phyloP scores from a whole-genome alignment of 2,329 filamentous ascomycete species.

The Trichoderma lentiforme region DNA sequence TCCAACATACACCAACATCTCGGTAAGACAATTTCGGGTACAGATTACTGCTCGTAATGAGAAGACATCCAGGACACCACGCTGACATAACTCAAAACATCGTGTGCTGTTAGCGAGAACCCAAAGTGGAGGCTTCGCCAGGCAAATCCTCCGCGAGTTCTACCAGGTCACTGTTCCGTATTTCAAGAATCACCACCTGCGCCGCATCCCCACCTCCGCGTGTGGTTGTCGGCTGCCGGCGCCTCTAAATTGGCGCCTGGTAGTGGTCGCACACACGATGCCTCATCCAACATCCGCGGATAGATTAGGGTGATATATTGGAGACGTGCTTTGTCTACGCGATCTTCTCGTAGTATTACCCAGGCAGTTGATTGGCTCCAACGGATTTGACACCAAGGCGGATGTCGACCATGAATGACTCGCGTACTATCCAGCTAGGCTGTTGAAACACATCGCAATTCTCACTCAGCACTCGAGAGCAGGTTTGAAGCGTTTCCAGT shows the following conservation, averaged over 20 bases:
- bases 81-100: neutral
- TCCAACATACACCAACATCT: neutral
- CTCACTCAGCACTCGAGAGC: neutral
- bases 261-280: conserved; percentile 6
- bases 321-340: neutral
- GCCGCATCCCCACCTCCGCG: conserved; percentile 12
- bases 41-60: neutral
- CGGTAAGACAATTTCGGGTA: neutral
- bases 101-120: neutral
- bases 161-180: neutral
- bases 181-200: neutral
- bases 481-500: neutral
- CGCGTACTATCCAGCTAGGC: neutral
- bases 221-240: conserved; percentile 5
- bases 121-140: neutral
- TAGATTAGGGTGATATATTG: neutral
- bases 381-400: neutral
- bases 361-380: neutral
- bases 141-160: neutral
- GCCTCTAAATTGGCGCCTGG: conserved; percentile 3
- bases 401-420: neutral
- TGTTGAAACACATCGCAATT: neutral
- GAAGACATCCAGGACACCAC: neutral
- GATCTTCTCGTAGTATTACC: neutral
- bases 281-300: neutral